Percentiles rank a stretch among this genome's conserved stretches.
Conservation (phyloP, 2,329 filamentous ascomycete genomes). For the Cercospora berteroae region DNA sequence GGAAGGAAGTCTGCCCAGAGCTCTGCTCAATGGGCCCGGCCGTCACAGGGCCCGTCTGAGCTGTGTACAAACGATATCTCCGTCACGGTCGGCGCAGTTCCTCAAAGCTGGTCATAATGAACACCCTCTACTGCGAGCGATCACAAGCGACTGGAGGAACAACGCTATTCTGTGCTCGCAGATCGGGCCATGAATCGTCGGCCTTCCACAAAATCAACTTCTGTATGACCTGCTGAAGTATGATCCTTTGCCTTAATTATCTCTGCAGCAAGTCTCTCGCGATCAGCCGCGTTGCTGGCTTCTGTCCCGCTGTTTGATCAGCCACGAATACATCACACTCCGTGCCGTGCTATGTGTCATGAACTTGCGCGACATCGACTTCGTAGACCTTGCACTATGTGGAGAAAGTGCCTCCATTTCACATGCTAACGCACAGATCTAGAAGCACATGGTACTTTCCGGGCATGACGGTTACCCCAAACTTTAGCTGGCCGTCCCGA, state of each 20-base stretch:
- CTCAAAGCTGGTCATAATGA: background rate
- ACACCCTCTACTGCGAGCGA: background rate
- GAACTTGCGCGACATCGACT: background rate
- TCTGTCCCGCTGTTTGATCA: background rate
- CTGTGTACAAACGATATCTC: background rate
- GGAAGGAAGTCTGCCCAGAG: background rate
- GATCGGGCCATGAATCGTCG: background rate
- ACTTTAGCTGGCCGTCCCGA: background rate
- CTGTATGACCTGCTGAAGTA: background rate
- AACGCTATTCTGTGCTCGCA: background rate
- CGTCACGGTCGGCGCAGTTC: background rate
- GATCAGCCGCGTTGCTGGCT: background rate
- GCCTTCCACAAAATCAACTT: background rate
- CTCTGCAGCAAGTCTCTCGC: background rate
- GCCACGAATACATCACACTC: background rate
- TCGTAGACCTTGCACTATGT: background rate
- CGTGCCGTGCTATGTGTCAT: background rate
- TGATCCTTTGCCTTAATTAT: background rate
- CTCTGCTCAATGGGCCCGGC: background rate
- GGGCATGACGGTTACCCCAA: background rate
- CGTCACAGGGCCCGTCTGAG: background rate
- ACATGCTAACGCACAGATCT: background rate
- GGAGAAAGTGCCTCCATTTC: background rate
- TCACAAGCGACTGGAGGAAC: background rate
- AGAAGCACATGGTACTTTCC: background rate